Conservation (phyloP, 2,329 filamentous ascomycete species). For the Verticillium longisporum region DNA sequence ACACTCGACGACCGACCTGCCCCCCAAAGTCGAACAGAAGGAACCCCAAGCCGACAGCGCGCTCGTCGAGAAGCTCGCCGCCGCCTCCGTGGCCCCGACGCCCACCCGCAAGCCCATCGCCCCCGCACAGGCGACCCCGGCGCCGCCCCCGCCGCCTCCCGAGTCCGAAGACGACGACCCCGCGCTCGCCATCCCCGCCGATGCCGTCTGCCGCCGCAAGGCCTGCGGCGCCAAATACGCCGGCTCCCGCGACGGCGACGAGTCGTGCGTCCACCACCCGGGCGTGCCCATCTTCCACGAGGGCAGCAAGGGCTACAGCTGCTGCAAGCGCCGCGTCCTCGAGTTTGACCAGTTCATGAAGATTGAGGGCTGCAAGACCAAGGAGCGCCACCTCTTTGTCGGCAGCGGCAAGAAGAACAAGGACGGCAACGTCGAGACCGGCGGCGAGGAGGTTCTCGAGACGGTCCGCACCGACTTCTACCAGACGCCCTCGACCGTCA, state of each 20-base stretch:
- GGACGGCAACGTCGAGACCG: constrained; percentile 22
- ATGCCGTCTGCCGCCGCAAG: constrained; percentile 69
- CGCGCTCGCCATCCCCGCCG: constrained; percentile 62
- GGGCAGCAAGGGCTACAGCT: constrained; percentile 95
- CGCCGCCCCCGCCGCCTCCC: constrained; percentile 54
- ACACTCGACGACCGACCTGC: constrained; percentile 79
- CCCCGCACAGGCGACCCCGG: constrained; percentile 35
- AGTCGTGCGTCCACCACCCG: constrained; percentile 83
- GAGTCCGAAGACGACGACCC: constrained; percentile 88
- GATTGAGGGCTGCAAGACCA: constrained; percentile 84
- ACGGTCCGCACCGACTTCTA: constrained; percentile 89
- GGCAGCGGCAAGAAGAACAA: constrained; percentile 63
- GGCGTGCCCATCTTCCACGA: constrained; percentile 93
- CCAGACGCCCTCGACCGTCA: constrained; percentile 78
- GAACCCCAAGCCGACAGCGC: constrained; percentile 33
- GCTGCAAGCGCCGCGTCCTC: constrained; percentile 89
- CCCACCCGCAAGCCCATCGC: constrained; percentile 30
- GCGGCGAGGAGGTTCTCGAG: constrained; percentile 68
- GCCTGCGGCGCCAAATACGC: constrained; percentile 65
- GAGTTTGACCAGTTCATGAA: constrained; percentile 99
- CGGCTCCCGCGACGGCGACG: constrained; percentile 53
- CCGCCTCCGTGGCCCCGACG: constrained; percentile 31
- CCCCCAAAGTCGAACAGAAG: constrained; percentile 56
- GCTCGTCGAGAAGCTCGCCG: constrained; percentile 32
- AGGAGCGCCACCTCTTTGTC: constrained; percentile 76